Evolutionary conservation across 2,329 filamentous ascomycete species (phyloP).

Genomic region (Xenoacremonium recifei): DNA sequence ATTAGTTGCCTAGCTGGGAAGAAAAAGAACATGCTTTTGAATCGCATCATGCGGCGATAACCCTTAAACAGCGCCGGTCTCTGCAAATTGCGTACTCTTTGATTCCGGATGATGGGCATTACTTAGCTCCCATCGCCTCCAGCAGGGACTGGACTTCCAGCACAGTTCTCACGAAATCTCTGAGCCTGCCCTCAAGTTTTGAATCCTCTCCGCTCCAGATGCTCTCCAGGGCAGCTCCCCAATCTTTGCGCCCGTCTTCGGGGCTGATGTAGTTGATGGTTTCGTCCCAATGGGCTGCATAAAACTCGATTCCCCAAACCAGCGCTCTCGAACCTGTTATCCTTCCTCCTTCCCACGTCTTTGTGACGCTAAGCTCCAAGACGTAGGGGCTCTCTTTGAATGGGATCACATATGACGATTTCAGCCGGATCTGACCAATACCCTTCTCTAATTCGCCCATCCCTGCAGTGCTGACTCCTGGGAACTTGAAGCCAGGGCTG

Average conservation of each 20-base stretch:
- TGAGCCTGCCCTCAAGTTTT: slow-evolving; percentile 26
- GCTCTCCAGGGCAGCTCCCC: slow-evolving; percentile 27
- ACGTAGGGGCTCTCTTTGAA: slow-evolving; percentile 30
- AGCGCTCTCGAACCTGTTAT: slow-evolving; percentile 17
- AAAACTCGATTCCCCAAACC: slow-evolving; percentile 32
- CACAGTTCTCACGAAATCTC: slow-evolving; percentile 29
- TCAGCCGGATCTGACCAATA: slow-evolving; percentile 21
- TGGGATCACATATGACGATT: slow-evolving; percentile 27
- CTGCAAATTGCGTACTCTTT: no score
- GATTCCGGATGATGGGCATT: no score
- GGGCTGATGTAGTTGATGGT: slow-evolving; percentile 28
- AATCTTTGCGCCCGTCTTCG: slow-evolving; percentile 26
- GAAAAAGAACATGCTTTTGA: no score
- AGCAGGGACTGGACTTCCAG: slow-evolving; percentile 30
- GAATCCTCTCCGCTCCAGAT: slow-evolving; percentile 31
- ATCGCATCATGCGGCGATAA: no score
- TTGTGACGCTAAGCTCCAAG: slow-evolving; percentile 31
- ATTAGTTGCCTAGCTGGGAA: no score
- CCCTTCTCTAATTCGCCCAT: slow-evolving; percentile 6
- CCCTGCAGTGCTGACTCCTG: slow-evolving; percentile 10
- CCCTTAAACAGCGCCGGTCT: no score
- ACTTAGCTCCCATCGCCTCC: slow-evolving; percentile 12
- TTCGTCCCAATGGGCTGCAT: slow-evolving; percentile 37
- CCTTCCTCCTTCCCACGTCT: slow-evolving; percentile 22
- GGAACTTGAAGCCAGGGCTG: slow-evolving; percentile 7